A percentile compares a stretch with the other conserved stretches of the same genome.
Conservation (phyloP, 495 filamentous ascomycete species). For the Penicillium ucsense region DNA sequence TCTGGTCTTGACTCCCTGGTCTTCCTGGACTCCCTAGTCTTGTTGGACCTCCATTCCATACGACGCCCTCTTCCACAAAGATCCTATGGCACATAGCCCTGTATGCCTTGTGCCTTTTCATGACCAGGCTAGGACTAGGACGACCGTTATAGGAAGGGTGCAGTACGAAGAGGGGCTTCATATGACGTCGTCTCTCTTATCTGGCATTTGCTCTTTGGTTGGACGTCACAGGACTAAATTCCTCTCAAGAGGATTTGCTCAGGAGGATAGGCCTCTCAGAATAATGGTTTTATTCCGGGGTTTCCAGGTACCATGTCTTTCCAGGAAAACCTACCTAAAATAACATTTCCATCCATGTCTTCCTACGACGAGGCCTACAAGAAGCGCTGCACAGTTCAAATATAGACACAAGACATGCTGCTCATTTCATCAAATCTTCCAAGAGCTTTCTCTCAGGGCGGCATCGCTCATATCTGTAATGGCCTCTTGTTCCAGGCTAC, state of each 20-base stretch:
- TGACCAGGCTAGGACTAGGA: conserved; percentile 1
- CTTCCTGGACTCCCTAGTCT: no score
- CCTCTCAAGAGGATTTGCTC: not conserved
- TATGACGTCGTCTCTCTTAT: conserved; percentile 1
- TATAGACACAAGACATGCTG: conserved; percentile 2
- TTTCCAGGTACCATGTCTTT: not conserved
- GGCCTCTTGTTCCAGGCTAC: not conserved
- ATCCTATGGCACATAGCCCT: no score
- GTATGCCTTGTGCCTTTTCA: not conserved
- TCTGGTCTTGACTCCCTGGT: no score
- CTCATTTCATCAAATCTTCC: conserved; percentile 1
- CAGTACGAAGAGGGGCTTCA: conserved; percentile 3
- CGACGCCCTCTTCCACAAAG: no score
- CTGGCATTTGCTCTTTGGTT: not conserved
- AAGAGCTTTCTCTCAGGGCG: not conserved
- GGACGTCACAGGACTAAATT: not conserved
- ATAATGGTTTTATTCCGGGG: not conserved
- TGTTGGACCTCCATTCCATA: not conserved
- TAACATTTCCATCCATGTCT: not conserved
- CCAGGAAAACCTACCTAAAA: not conserved
- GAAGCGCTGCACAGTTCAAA: conserved; percentile 2
- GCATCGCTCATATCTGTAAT: not conserved
- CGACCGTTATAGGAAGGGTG: conserved; percentile 1
- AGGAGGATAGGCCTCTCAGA: not conserved
- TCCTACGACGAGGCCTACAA: conserved; percentile 1